Conservation (phyloP, 441 rosid species). For the Eutrema salsugineum region DNA sequence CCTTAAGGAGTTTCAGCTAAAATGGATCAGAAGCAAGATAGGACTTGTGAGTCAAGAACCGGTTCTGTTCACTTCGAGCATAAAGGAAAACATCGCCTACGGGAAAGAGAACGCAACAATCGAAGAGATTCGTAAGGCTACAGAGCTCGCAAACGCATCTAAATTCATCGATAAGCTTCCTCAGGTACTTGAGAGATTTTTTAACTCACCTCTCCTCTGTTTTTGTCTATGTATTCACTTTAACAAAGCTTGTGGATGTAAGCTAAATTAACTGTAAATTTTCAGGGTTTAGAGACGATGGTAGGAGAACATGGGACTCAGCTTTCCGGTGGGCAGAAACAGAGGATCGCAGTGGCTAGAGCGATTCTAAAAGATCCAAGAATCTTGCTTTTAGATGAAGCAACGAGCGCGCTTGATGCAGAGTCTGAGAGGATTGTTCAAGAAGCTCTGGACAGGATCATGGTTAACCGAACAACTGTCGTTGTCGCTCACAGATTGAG, state of each 20-base stretch:
- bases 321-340: slow-evolving; percentile 43
- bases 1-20: slow-evolving; percentile 32
- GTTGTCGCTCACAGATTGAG: slow-evolving; percentile 38
- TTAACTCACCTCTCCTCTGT: background rate
- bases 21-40: slow-evolving; percentile 44
- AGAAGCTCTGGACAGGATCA: slow-evolving; percentile 34
- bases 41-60: slow-evolving; percentile 53
- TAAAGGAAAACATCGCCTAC: slow-evolving; percentile 30
- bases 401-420: slow-evolving; percentile 46
- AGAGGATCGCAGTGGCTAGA: slow-evolving; percentile 41
- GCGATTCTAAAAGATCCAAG: slow-evolving; percentile 42
- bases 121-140: slow-evolving; percentile 65
- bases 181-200: slow-evolving; percentile 65
- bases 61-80: slow-evolving; percentile 26
- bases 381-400: slow-evolving; percentile 41
- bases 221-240: background rate
- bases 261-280: slow-evolving; percentile 12
- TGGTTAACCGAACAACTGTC: slow-evolving; percentile 38
- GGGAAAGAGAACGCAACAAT: slow-evolving; percentile 38
- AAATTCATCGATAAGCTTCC: slow-evolving; percentile 81
- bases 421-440: slow-evolving; percentile 42
- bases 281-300: slow-evolving; percentile 25
- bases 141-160: slow-evolving; percentile 76
- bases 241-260: background rate
- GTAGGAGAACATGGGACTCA: slow-evolving; percentile 48